Evolutionary conservation across 345 rosid species (phyloP).

Genomic region (Eucalyptus grandis): DNA sequence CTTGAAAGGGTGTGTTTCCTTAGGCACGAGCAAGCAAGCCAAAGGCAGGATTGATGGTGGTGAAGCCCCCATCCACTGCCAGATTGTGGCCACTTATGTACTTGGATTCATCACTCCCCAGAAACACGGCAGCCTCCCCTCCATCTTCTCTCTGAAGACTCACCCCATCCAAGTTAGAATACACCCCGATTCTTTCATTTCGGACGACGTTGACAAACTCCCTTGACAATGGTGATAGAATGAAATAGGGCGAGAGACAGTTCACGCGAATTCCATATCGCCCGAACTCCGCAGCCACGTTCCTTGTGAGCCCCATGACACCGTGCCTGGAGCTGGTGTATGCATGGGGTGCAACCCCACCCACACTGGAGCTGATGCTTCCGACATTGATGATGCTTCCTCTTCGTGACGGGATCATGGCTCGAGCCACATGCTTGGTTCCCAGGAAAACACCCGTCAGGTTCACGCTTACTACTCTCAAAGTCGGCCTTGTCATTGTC

Average conservation of each 20-base stretch:
- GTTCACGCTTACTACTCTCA: neutral
- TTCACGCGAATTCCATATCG: constrained; percentile 1
- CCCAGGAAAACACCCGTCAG: neutral
- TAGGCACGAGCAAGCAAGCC: neutral
- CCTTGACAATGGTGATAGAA: neutral
- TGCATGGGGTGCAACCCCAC: constrained; percentile 1
- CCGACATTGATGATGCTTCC: neutral
- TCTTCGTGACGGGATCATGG: neutral
- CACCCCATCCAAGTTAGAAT: neutral
- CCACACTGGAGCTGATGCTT: neutral
- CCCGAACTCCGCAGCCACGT: constrained; percentile 4
- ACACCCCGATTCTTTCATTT: neutral
- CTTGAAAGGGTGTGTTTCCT: neutral
- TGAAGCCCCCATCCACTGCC: neutral
- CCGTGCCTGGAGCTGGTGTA: constrained; percentile 5
- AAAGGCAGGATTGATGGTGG: neutral
- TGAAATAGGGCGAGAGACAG: neutral
- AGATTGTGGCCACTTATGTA: constrained; percentile 4
- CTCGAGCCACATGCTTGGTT: constrained; percentile 7
- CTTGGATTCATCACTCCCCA: constrained; percentile 10
- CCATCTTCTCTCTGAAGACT: neutral
- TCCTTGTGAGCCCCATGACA: neutral
- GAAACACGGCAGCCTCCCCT: neutral
- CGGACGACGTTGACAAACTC: neutral
- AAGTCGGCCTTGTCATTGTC: neutral